Evolutionary conservation across 108 stramenopile genomes (phyloP).

Genomic region (Nitzschia sp.): DNA sequence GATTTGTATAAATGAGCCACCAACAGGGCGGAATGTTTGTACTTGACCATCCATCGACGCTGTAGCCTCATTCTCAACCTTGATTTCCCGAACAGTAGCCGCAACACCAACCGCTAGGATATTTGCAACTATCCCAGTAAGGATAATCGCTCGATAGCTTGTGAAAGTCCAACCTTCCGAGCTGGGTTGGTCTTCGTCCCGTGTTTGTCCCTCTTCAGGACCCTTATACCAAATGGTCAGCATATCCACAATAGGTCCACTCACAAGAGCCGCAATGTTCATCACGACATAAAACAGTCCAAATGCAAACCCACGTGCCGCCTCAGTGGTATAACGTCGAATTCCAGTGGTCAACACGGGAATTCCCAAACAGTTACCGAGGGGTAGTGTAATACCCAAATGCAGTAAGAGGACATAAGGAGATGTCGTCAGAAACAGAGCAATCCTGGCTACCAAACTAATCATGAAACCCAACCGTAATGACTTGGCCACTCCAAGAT

Average conservation of each 20-base stretch:
- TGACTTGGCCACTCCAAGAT: constrained; percentile 59
- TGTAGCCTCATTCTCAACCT: constrained; percentile 34
- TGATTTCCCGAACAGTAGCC: constrained; percentile 65
- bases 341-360: constrained; percentile 68
- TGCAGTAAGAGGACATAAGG: constrained; percentile 37
- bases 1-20: constrained; percentile 51
- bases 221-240: constrained; percentile 50
- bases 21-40: constrained; percentile 47
- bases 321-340: constrained; percentile 57
- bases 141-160: constrained; percentile 63
- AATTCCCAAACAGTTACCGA: constrained; percentile 70
- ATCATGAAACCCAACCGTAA: constrained; percentile 53
- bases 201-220: constrained; percentile 1
- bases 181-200: constrained; percentile 1
- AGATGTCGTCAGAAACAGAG: constrained; percentile 48
- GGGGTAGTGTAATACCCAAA: constrained; percentile 41
- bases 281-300: constrained; percentile 82
- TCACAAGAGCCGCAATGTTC: constrained; percentile 78
- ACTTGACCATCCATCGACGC: constrained; percentile 15
- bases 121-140: constrained; percentile 63
- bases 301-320: constrained; percentile 80
- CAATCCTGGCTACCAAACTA: constrained; percentile 38
- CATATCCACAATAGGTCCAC: constrained; percentile 70
- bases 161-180: constrained; percentile 51
- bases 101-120: constrained; percentile 53